Percentiles rank a stretch among this genome's conserved stretches.
Conservation (phyloP, 768 basidiomycete species). For the Kockovaella imperatae region DNA sequence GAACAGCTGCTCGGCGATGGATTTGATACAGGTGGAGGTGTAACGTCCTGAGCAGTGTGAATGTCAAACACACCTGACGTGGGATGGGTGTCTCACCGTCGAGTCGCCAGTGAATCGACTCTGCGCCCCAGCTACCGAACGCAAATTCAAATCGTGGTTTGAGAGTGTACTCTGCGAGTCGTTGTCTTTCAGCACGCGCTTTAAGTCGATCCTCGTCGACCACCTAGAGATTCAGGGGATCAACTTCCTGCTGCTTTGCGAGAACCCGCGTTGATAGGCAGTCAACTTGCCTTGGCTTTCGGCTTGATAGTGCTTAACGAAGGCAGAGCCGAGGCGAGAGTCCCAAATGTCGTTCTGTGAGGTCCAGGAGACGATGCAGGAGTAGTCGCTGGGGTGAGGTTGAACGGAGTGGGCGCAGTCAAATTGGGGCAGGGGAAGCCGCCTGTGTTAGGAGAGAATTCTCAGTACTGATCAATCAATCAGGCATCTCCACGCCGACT, state of each 20-base stretch:
- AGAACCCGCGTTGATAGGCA: no score
- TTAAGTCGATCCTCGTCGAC: slow-evolving; percentile 17
- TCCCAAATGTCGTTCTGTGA: slow-evolving; percentile 7
- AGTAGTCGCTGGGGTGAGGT: slow-evolving; percentile 32
- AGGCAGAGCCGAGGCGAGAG: slow-evolving; percentile 17
- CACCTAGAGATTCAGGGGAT: no score
- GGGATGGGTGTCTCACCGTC: slow-evolving; percentile 22
- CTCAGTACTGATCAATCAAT: not conserved
- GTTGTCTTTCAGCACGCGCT: slow-evolving; percentile 20
- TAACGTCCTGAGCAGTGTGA: slow-evolving; percentile 21
- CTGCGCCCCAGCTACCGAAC: slow-evolving; percentile 29
- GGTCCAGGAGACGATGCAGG: slow-evolving; percentile 28
- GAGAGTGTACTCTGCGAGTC: slow-evolving; percentile 28
- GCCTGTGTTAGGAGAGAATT: slow-evolving; percentile 11
- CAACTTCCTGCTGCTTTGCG: no score
- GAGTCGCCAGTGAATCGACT: slow-evolving; percentile 27
- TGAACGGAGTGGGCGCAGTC: slow-evolving; percentile 37
- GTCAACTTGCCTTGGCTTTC: no score
- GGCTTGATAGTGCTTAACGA: slow-evolving; percentile 30
- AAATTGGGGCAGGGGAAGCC: slow-evolving; percentile 39
- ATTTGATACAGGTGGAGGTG: slow-evolving; percentile 26
- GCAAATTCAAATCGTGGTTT: slow-evolving; percentile 37
- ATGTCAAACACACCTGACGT: not conserved
- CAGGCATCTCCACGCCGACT: no score
- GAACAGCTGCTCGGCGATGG: slow-evolving; percentile 24